Evolutionary conservation across 148 eudicot genomes (phyloP).

Genomic region (Rhododendron mucronatum): DNA sequence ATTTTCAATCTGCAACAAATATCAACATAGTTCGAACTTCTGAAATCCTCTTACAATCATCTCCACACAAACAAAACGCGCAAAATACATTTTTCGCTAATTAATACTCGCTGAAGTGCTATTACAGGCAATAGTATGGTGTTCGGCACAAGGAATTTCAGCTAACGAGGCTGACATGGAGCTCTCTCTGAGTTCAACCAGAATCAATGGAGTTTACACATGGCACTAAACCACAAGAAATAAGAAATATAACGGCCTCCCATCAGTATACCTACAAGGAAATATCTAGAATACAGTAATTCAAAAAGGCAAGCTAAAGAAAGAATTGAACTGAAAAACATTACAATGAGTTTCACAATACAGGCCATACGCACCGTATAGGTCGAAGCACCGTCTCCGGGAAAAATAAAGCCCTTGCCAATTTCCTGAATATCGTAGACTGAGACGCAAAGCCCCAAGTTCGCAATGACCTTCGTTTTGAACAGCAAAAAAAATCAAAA

Average conservation of each 20-base stretch:
- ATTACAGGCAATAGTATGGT: neutral
- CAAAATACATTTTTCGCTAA: neutral
- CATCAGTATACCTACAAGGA: neutral
- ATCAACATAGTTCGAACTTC: neutral
- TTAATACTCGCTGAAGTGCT: neutral
- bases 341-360: neutral
- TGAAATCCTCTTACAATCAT: neutral
- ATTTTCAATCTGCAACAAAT: neutral
- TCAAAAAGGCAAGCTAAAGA: neutral
- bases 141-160: neutral
- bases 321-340: neutral
- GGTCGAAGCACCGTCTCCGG: slow-evolving; percentile 81
- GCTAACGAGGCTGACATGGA: neutral
- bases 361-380: slow-evolving; percentile 42
- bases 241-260: neutral
- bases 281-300: no score
- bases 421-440: slow-evolving; percentile 63
- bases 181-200: neutral
- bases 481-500: neutral
- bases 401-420: slow-evolving; percentile 63
- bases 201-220: neutral
- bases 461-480: slow-evolving; percentile 51
- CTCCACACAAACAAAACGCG: neutral
- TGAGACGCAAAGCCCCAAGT: slow-evolving; percentile 70
- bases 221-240: neutral